Evolutionary conservation across 345 rosid genomes (phyloP).

Genomic region (Ailanthus altissimus): DNA sequence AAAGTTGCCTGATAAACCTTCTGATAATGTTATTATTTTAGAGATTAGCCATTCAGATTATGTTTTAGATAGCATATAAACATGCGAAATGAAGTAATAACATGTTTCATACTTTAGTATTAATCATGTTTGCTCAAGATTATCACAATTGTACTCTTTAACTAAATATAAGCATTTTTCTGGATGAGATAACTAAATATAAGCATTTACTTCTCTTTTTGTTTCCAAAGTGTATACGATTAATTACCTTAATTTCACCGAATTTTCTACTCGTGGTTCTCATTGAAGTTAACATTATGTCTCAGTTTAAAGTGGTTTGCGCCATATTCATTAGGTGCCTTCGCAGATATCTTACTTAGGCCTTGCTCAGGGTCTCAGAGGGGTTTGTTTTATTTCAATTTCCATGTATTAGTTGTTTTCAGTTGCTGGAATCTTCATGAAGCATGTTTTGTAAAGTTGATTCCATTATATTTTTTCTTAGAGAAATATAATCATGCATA

Average conservation of each 20-base stretch:
- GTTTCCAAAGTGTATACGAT: not conserved
- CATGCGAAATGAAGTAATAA: not conserved
- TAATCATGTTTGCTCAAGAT: not conserved
- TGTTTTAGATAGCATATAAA: not conserved
- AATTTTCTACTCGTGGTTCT: not conserved
- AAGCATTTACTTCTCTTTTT: not conserved
- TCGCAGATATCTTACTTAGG: not conserved
- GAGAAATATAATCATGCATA: not conserved
- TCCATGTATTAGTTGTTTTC: not conserved
- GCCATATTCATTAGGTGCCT: not conserved
- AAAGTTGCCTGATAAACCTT: not conserved
- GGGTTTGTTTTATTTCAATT: not conserved
- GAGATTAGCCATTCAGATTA: not conserved
- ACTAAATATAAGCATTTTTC: not conserved
- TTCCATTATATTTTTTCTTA: not conserved
- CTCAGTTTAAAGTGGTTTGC: not conserved
- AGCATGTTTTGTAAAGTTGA: not conserved
- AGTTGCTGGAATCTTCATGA: not conserved
- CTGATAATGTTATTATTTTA: not conserved
- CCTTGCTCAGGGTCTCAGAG: not conserved
- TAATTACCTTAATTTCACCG: not conserved
- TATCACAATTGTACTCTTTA: not conserved
- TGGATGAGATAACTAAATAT: not conserved
- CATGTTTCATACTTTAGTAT: not conserved
- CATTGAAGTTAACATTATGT: not conserved